Base-by-base conservation (phyloP, 768 basidiomycete genomes). In the Russula abietina region DNA sequence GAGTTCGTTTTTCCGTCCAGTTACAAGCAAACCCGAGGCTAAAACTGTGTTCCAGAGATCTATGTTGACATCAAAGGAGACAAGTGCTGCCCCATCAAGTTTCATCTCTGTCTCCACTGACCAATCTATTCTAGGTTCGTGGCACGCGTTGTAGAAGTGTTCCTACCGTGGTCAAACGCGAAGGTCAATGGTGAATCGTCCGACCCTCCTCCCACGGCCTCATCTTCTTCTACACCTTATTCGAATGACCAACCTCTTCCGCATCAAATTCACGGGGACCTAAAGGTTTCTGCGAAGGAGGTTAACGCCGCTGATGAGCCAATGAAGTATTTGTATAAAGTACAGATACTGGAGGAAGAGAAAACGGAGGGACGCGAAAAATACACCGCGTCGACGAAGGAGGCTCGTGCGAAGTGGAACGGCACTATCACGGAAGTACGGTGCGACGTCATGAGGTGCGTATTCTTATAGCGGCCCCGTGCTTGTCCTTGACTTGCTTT, bases 51-150 rank as follows among this genome's bases (percentile, higher is more conserved):
- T 43, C n/a, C 70, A 95, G 92, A 82, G 76, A 85, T 96, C 58
- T 83, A 92, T 62, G 87, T 98, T 60, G 93, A 98, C 70, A 78
- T 97, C 10, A 78, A 85, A 63, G 91, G 91, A 28, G 87, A 90
- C 75, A 94, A 93, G 91, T 93, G 69, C 68, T 19, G 83, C 72
- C n/a, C n/a, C 39, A 41, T 51, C 38, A 36, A 39, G 45, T 58
- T 38, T 43, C 41, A 69, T 71, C 57, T 65, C 50, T 48, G 52
- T 28, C 36, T 53, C 61, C 19, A 61, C 53, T 63, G 22, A 60
- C 45, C 12, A 28, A 10, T 33, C 5, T 32, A 6, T 57, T 51
- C 24, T 68, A 94, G 91, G 71, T 96, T 91, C 73, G 86, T 87
- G 66, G 93, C 90, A 55, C 83, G 82, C 39, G 83, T 98, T 58